Evolutionary conservation across 495 filamentous ascomycete species (phyloP), one percentile per base, ranked within the genome.

Genomic region (Aspergillus asperescens): DNA sequence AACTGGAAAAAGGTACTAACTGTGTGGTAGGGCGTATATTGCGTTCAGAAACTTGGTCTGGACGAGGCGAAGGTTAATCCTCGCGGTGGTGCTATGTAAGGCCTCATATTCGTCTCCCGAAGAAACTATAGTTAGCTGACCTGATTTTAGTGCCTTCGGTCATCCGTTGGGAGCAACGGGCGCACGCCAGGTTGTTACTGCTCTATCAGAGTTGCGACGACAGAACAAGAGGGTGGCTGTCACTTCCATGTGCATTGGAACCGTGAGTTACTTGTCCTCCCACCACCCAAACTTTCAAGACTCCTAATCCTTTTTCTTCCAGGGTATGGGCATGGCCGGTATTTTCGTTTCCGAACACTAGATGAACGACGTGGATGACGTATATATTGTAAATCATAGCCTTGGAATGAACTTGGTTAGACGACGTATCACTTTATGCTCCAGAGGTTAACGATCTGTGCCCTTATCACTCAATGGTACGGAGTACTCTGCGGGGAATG

Each of bases 1-100:
- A 27, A 4, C 25, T 19, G 24, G 18, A 50, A 4, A 19, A 10
- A 20, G 20, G 25, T n/a, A 23, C 52, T 64, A 60, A 62, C 28
- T 18, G 25, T 43, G 4, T 19, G 10, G 7, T 50, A 74, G 71
- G 72, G 88, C 29, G 89, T 94, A 8, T 97, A 96, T 75, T 95
- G 90, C 74, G 74, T 85, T 22, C 78, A 87, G 54, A 83, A 81
- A 55, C 77, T 96, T 16, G 83, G 80, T 24, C 73, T 96, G 31
- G 87, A 93, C 59, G 81, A 77, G 53, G 65, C 80, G 62, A 96
- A 96, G 78, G 82, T 97, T 75, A 97, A 96, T 74, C 84, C 88
- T 10, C 78, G 89, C 37, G 89, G 89, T 55, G 89, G 89, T 60
- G 88, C 89, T 46, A 83, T 83, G 72, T 75, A 68, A 68, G 70